Base-by-base conservation (phyloP, 129 eudicot species). In the Helianthus tuberosus region DNA sequence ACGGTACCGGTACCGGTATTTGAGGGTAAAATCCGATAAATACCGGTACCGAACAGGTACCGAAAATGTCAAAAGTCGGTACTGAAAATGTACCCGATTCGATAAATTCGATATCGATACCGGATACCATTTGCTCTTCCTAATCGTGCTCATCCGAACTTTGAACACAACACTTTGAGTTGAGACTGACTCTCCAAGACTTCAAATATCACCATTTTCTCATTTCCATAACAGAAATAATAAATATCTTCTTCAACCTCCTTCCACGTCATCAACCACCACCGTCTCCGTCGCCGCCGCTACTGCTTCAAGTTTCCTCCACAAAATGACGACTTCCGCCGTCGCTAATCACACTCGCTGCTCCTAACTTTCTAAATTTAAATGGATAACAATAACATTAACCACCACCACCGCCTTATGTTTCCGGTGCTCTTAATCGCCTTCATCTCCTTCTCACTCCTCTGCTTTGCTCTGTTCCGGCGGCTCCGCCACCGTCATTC, bases 381-480 rank as follows among this genome's bases (percentile, higher is more conserved):
- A 49, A 61, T 62, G 75, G 76, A 57, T 78, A 12, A 23, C 27
- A 29, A 29, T 29, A 29, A 32, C 5, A 32, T 32, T 3, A 32
- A 32, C 36, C 36, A 32, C 36, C 36, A 32, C 36, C 12, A 58
- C 69, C 60, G 39, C n/a, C 8, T 84, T 17, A 58, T 75, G 29
- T 57, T 83, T 65, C 61, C 50, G 46, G 52, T 65, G 65, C 72
- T 63, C 77, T 66, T n/a, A 71, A 44, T 74, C 68, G 73, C 79
- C 57, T 39, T 86, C 38, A 44, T 74, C 68, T 76, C 79, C 57
- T 39, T 86, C 38, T 67, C 51, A 27, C 48, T 86, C 46, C 67
- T 89, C 79, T 35, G 80, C 50, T 77, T 78, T 73, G 71, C 85
- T 68, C 79, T 87, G 58, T 73, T 47, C 79, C 79, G 72, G 43